Base-by-base conservation (phyloP, 1,284 basidiomycete genomes). In the Leccinum fallax region DNA sequence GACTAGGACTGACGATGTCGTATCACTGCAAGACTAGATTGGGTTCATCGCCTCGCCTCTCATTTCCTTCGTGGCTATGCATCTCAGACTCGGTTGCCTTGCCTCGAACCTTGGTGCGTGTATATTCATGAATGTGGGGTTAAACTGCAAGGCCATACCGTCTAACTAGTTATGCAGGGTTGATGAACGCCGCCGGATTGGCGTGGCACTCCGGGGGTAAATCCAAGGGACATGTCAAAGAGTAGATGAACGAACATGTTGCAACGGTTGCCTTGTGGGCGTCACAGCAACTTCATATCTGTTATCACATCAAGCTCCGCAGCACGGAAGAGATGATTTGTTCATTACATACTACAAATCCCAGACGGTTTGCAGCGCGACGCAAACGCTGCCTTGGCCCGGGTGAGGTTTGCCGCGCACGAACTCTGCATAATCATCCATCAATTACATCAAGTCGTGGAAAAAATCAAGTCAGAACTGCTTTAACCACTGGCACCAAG, bases 31-130 rank as follows among this genome's bases (percentile, higher is more conserved):
- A 83, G 83, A 85, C 59, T 72, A 87, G 49, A 68, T 79, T 26
- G 76, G 80, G 5, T 74, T 85, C 19, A 16, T 87, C n/a, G 59
- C 85, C 4, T 84, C 87, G 0, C 82, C 83, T 3, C 73, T 86
- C 19, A 68, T 76, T 0, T 80, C 82, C 1, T 61, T 85, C 57
- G 70, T 81, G 24, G 71, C 76, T 8, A 53, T 79, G 26, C 73
- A 66, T 11, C 75, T 86, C 48, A 70, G 74, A 11, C 63, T 77
- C 2, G 76, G 78, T 1, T 79, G 78, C 28, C 58, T 80, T 51
- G 65, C 74, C 2, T 83, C 81, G 19, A 78, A 76, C 55, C 46
- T 85, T 16, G 72, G 78, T 55, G 83, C 83, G 8, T 77, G 75
- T 40, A 61, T 74, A 1, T 80, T 79, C 9, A 79, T 78, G 59